phyloP scores from a whole-genome alignment of 768 basidiomycete genomes.

The Suillus weaverae region DNA sequence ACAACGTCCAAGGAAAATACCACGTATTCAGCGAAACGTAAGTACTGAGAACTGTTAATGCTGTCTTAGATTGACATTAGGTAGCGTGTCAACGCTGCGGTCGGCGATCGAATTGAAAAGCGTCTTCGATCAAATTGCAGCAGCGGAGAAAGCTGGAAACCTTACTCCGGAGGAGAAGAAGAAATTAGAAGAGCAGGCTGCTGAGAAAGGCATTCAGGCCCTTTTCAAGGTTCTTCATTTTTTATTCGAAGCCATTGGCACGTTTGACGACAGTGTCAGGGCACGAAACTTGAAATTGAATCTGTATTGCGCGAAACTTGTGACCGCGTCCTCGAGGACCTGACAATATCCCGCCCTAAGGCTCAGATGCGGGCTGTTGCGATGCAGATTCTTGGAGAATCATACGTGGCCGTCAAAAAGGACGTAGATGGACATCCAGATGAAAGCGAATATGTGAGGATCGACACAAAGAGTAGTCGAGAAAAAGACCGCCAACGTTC shows the following conservation, averaged over 20 bases:
- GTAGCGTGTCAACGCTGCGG: slow-evolving; percentile 70
- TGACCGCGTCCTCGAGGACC: slow-evolving; percentile 71
- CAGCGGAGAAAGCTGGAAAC: slow-evolving; percentile 84
- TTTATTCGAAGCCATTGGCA: background rate
- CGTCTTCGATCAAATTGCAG: slow-evolving; percentile 90
- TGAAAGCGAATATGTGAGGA: slow-evolving; percentile 79
- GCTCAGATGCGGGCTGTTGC: slow-evolving; percentile 75
- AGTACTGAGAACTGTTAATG: slow-evolving; percentile 25
- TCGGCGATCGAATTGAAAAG: slow-evolving; percentile 87
- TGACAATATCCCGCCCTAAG: slow-evolving; percentile 52
- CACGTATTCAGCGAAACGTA: slow-evolving; percentile 93
- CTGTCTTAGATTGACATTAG: slow-evolving; percentile 36
- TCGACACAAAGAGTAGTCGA: slow-evolving; percentile 73
- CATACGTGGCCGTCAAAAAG: slow-evolving; percentile 69
- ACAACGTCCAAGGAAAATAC: slow-evolving; percentile 89
- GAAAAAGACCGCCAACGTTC: slow-evolving; percentile 37
- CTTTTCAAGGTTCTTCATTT: slow-evolving; percentile 72
- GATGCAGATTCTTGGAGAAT: slow-evolving; percentile 81
- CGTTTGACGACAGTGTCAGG: slow-evolving; percentile 43
- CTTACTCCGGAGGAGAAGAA: slow-evolving; percentile 76
- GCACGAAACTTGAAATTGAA: slow-evolving; percentile 89
- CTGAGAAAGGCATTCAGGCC: slow-evolving; percentile 89
- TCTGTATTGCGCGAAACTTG: slow-evolving; percentile 87
- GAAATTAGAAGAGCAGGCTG: slow-evolving; percentile 86
- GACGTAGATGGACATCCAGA: slow-evolving; percentile 48